Percentiles rank a stretch among this genome's conserved stretches.
Evolutionary conservation across 2,329 filamentous ascomycete genomes (phyloP).

Genomic region (Chaetoscypha palmicola): DNA sequence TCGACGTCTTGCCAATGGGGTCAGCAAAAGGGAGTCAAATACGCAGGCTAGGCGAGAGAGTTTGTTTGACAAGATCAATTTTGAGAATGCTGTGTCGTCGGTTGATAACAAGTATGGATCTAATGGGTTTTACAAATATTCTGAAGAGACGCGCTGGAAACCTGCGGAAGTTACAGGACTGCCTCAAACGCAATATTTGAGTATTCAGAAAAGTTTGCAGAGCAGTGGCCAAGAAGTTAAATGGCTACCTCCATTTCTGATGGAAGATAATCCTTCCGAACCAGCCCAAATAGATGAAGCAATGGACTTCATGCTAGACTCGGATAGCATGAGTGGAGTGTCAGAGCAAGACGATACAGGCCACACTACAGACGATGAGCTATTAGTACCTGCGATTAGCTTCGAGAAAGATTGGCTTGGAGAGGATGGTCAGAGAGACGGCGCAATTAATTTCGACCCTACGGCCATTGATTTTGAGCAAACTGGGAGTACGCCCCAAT

Average conservation of each 20-base stretch:
- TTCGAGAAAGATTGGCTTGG: constrained; percentile 28
- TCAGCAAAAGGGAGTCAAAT: neutral
- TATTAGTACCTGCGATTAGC: constrained; percentile 40
- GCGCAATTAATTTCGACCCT: constrained; percentile 26
- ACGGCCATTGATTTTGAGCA: constrained; percentile 26
- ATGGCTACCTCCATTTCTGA: constrained; percentile 39
- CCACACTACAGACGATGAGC: constrained; percentile 42
- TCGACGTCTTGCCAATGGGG: constrained; percentile 17
- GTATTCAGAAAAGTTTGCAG: constrained; percentile 15
- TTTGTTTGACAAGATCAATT: constrained; percentile 27
- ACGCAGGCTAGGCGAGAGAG: constrained; percentile 18
- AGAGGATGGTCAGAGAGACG: constrained; percentile 24
- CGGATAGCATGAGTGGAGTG: constrained; percentile 37
- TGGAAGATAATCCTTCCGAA: constrained; percentile 27
- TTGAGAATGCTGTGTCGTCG: constrained; percentile 25
- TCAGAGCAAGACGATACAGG: constrained; percentile 52
- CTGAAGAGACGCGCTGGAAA: constrained; percentile 8
- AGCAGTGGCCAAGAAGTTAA: constrained; percentile 9
- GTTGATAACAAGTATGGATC: constrained; percentile 29
- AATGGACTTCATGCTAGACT: constrained; percentile 21
- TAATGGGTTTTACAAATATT: constrained; percentile 26
- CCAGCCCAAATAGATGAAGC: constrained; percentile 12
- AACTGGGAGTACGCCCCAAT: constrained; percentile 22
- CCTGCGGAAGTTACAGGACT: constrained; percentile 11
- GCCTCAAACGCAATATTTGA: constrained; percentile 26